Percentiles rank a stretch among this genome's conserved stretches.
phyloP scores from a whole-genome alignment of 2,329 filamentous ascomycete genomes.

The Emmonsiellopsis sp. region DNA sequence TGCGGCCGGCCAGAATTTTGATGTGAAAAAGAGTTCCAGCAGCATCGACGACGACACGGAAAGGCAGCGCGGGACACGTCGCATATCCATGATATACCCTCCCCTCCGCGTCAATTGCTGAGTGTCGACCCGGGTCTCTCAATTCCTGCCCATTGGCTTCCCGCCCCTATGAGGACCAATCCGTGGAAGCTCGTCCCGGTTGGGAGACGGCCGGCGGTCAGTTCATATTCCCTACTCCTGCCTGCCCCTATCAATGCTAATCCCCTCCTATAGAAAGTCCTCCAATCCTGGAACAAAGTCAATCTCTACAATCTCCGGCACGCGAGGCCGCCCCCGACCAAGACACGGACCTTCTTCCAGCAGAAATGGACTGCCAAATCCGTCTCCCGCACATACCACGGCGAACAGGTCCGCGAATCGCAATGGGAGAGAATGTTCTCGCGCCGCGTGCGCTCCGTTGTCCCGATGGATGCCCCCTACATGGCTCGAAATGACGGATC shows the following conservation, averaged over 20 bases:
- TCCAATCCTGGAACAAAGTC: constrained; percentile 96
- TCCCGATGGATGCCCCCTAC: constrained; percentile 73
- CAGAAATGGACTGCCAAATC: constrained; percentile 96
- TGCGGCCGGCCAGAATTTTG: constrained; percentile 9
- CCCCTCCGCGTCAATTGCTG: not conserved
- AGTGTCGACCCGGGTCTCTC: not conserved
- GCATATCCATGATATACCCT: constrained; percentile 7
- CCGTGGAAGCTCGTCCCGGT: not conserved
- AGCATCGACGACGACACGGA: constrained; percentile 3
- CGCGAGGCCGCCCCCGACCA: constrained; percentile 38
- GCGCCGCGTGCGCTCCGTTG: constrained; percentile 67
- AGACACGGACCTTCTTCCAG: constrained; percentile 73
- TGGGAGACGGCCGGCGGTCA: not conserved
- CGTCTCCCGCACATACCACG: constrained; percentile 76
- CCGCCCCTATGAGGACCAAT: not conserved
- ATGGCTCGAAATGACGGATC: constrained; percentile 76
- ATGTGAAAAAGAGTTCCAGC: not conserved
- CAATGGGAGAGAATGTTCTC: constrained; percentile 94
- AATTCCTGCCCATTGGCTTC: not conserved
- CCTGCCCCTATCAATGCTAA: not conserved
- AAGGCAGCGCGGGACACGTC: constrained; percentile 2
- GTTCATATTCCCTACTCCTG: not conserved
- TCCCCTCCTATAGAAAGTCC: constrained; percentile 59
- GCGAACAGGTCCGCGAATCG: constrained; percentile 85
- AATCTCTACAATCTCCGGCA: constrained; percentile 82